A percentile compares a stretch with the other conserved stretches of the same genome.
These are phyloP conservation scores for Debaryomyces udenii DNA, from an alignment of 1,139 yeast species.

Conservation along the genomic window DNA sequence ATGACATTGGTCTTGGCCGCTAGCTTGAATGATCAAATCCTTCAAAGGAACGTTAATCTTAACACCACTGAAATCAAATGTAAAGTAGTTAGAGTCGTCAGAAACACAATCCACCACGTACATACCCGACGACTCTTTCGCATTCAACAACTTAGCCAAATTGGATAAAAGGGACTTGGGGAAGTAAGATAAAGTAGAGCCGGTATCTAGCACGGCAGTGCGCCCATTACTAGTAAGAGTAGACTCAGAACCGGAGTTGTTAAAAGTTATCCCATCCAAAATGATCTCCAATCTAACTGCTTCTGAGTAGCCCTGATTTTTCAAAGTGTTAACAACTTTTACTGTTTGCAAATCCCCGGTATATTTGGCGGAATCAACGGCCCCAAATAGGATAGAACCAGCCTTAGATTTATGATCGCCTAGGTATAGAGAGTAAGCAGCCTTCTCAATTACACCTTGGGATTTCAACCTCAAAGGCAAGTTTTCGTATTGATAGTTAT, in stretches of 20 bases:
- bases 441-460: constrained; percentile 52
- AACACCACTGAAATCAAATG: constrained; percentile 43
- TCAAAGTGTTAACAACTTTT: constrained; percentile 29
- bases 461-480: constrained; percentile 31
- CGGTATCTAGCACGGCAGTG: constrained; percentile 46
- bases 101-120: constrained; percentile 26
- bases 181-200: constrained; percentile 43
- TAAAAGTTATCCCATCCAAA: constrained; percentile 23
- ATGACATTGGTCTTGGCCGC: constrained; percentile 22
- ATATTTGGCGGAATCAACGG: constrained; percentile 53
- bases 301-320: constrained; percentile 19
- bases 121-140: constrained; percentile 17
- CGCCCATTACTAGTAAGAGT: constrained; percentile 22
- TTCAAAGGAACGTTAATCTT: constrained; percentile 40
- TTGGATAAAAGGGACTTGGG: constrained; percentile 28
- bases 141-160: constrained; percentile 34
- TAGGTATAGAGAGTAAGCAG: constrained; percentile 54
- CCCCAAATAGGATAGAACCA: constrained; percentile 53
- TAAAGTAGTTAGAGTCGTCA: constrained; percentile 23
- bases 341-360: constrained; percentile 37
- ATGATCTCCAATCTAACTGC: constrained; percentile 34
- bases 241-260: constrained; percentile 13
- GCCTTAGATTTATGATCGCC: constrained; percentile 21
- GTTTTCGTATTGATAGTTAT: constrained; percentile 27
- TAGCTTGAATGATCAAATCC: constrained; percentile 26